Base-by-base conservation (phyloP, 352 stramenopile species). In the Phytophthora sansomeana region DNA sequence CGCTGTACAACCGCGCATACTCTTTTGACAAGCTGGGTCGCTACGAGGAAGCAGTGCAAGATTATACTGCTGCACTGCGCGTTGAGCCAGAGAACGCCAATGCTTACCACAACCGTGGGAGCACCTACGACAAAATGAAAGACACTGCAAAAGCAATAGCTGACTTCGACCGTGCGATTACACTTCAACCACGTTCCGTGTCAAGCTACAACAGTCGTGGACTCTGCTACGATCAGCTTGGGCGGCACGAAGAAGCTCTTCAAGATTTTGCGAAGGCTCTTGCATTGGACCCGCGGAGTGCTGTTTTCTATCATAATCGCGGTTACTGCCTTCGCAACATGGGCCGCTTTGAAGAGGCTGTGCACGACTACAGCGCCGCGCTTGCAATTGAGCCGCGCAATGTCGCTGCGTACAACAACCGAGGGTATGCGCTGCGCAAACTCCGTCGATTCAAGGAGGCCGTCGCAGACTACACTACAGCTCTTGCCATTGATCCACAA, bases 1-100 rank as follows among this genome's bases (percentile, higher is more conserved):
- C 90, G 39, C 72, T 94, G 21, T 97, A 96, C 67, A 96, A 96
- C 44, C 83, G 89, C 10, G 90, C 89, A 16, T 97, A 95, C 63
- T 96, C 81, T 29, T 86, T 80, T 56, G 90, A 97, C 72, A 94
- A 94, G 63, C 74, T 97, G 0, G 83, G 85, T 5, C 63, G 75
- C 9, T 93, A 80, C 35, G 55, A 72, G 4, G 80, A 91, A 17
- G 89, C 89, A 11, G 71, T 96, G 7, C 63, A 63, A 6, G 88
- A 96, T 64, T 97, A 97, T 70, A 91, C 79, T 0, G 69, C 83
- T 1, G 88, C 89, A 6, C 55, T 97, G 11, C 50, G 50, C 0
- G 63, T 96, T 19, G 80, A 95, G 42, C 84, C 85, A 4, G 68
- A 63, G 11, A 94, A 95, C 52, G 85, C 85, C 36, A 95, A 93